Conservation (phyloP, 495 filamentous ascomycete genomes). For the Aspergillus carlsbadensis region DNA sequence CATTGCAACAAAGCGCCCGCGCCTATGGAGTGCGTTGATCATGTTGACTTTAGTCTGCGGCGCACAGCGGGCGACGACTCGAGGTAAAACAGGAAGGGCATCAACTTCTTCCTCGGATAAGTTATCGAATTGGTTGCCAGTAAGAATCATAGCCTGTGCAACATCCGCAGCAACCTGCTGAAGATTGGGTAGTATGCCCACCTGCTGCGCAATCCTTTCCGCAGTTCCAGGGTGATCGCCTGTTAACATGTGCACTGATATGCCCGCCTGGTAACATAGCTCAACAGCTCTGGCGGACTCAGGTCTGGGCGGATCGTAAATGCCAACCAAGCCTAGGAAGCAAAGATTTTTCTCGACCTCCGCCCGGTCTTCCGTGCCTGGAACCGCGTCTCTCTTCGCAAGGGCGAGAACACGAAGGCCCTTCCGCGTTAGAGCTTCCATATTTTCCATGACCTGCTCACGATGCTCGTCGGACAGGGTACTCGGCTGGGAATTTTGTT, state of each 20-base stretch:
- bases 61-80: constrained; percentile 69
- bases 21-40: constrained; percentile 70
- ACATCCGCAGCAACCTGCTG: constrained; percentile 49
- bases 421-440: constrained; percentile 59
- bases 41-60: constrained; percentile 75
- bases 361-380: too few species aligned
- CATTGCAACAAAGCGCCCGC: constrained; percentile 67
- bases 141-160: constrained; percentile 63
- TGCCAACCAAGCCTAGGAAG: constrained; percentile 69
- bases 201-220: constrained; percentile 59
- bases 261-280: constrained; percentile 61
- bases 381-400: too few species aligned
- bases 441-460: constrained; percentile 57
- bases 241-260: constrained; percentile 70
- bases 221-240: constrained; percentile 66
- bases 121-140: constrained; percentile 64
- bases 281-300: constrained; percentile 50
- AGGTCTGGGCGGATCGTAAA: constrained; percentile 69
- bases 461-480: constrained; percentile 41
- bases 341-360: constrained; percentile 57
- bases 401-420: constrained; percentile 65
- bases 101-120: constrained; percentile 64
- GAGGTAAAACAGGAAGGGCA: constrained; percentile 58
- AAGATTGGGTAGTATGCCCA: constrained; percentile 63
- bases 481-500: constrained; percentile 31